Evolutionary conservation across 495 filamentous ascomycete species (phyloP).

Genomic region (Neurospora pannonica): DNA sequence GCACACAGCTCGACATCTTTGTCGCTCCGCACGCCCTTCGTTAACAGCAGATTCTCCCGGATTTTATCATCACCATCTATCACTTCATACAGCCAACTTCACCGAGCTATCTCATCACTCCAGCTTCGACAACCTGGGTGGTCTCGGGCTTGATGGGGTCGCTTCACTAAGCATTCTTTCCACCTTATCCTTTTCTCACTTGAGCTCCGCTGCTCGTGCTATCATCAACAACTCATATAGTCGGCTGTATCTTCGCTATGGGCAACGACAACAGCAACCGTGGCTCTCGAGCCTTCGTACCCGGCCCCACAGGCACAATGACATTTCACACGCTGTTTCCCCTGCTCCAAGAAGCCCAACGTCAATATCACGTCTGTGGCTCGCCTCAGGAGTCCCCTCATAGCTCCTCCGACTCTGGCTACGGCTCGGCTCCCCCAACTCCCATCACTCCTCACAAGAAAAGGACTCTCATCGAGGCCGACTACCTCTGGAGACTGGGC

Average conservation of each 20-base stretch:
- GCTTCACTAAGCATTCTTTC: not conserved
- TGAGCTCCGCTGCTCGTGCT: not conserved
- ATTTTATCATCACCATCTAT: not conserved
- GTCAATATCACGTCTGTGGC: constrained; percentile 4
- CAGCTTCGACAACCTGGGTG: not conserved
- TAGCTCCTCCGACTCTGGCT: constrained; percentile 19
- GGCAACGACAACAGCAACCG: constrained; percentile 4
- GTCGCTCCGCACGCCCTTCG: not conserved
- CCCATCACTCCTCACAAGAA: not conserved
- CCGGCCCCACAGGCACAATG: constrained; percentile 6
- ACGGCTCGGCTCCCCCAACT: constrained; percentile 10
- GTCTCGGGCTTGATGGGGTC: not conserved
- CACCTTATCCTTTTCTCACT: not conserved
- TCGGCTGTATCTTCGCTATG: constrained; percentile 6
- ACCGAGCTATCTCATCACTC: not conserved
- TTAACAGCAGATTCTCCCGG: not conserved
- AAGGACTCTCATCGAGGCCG: not conserved
- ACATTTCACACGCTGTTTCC: constrained; percentile 2
- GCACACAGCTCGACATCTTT: not conserved
- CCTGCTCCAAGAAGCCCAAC: constrained; percentile 2
- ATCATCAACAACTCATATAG: not conserved
- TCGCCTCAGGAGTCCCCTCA: constrained; percentile 3
- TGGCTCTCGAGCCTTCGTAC: not conserved
- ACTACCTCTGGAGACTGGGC: constrained; percentile 5
- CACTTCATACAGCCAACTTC: not conserved